phyloP scores from a whole-genome alignment of 169 alveolate genomes.

The Eimeria necatrix region DNA sequence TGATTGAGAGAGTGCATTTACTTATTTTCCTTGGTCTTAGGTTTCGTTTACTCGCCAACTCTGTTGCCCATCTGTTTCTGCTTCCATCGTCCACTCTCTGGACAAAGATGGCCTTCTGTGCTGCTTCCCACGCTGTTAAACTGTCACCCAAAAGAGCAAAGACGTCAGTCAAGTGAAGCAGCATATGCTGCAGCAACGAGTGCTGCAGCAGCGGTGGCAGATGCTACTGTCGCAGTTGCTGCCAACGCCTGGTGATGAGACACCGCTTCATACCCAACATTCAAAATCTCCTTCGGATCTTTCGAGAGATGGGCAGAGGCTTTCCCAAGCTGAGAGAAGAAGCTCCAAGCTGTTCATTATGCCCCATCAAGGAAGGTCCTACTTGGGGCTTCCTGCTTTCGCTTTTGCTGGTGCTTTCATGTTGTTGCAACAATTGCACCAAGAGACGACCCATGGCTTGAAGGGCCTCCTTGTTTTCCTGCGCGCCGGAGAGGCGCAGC shows the following conservation, averaged over 20 bases:
- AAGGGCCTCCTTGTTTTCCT: conserved; percentile 51
- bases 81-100: too few relatives aligned
- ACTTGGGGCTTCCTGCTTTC: conserved; percentile 25
- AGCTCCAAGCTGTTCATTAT: background rate
- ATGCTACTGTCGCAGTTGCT: background rate
- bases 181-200: background rate
- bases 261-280: too few relatives aligned
- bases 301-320: background rate
- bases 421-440: conserved; percentile 35
- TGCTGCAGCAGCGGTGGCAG: conserved; percentile 22
- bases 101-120: too few relatives aligned
- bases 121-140: background rate
- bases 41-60: too few relatives aligned
- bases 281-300: conserved; percentile 13
- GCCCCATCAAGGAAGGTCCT: background rate
- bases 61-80: too few relatives aligned
- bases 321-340: background rate
- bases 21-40: too few relatives aligned
- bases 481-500: conserved; percentile 48
- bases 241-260: background rate
- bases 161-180: background rate
- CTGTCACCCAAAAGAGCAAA: background rate
- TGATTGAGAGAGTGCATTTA: too few relatives aligned
- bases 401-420: background rate
- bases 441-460: background rate